These are phyloP conservation scores for Prunus dulcis DNA, from an alignment of 306 rosid genomes.

Conservation along the genomic window DNA sequence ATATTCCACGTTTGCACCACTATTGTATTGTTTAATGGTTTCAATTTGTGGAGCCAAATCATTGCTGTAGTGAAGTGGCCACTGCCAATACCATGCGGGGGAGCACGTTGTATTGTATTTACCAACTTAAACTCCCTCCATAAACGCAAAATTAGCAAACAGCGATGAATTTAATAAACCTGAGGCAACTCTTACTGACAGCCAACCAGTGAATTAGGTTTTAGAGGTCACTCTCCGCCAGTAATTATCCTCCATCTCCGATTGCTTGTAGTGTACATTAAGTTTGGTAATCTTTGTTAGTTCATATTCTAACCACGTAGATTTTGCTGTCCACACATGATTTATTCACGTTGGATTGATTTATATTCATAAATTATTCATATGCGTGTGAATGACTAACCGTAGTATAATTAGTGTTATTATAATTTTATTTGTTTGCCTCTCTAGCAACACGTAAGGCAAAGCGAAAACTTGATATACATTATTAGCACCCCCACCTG, in stretches of 20 bases:
- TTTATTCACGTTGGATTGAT: too few relatives aligned
- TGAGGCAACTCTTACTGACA: not conserved
- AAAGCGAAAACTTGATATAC: too few relatives aligned
- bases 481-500: too few relatives aligned
- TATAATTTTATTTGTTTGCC: too few relatives aligned
- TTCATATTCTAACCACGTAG: too few relatives aligned
- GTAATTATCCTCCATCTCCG: too few relatives aligned
- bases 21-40: not conserved
- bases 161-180: not conserved
- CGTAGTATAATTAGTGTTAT: too few relatives aligned
- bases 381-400: accelerated
- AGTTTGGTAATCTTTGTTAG: too few relatives aligned
- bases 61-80: slow-evolving; percentile 5
- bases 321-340: too few relatives aligned
- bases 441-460: too few relatives aligned
- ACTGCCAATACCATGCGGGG: not conserved
- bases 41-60: not conserved
- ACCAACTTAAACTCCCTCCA: not conserved
- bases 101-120: not conserved
- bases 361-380: too few relatives aligned
- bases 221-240: not conserved
- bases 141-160: not conserved
- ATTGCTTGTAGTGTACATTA: too few relatives aligned
- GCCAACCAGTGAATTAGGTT: not conserved
- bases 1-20: slow-evolving; percentile 8